phyloP scores from a whole-genome alignment of 2,329 filamentous ascomycete species.

The Ophiostoma populinum region DNA sequence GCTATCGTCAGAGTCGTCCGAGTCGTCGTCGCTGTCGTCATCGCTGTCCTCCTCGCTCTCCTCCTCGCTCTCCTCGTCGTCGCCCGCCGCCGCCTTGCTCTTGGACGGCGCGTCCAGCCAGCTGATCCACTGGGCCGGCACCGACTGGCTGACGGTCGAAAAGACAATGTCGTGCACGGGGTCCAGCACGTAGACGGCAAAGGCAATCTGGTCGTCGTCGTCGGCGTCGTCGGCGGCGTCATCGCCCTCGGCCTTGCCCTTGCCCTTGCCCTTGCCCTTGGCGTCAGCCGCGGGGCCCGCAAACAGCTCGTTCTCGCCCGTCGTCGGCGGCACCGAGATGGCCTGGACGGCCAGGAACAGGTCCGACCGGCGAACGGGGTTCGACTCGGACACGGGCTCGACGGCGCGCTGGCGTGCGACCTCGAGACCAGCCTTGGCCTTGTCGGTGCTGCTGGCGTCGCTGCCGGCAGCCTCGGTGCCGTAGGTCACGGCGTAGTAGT shows the following conservation, averaged over 20 bases:
- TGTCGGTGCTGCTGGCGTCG: not conserved
- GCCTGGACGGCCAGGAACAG: constrained; percentile 95
- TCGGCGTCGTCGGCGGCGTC: constrained; percentile 46
- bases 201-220: constrained; percentile 55
- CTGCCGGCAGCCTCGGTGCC: constrained; percentile 27
- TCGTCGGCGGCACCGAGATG: constrained; percentile 35
- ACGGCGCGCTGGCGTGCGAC: constrained; percentile 64
- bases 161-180: constrained; percentile 86
- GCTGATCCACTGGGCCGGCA: constrained; percentile 72
- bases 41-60: constrained; percentile 4
- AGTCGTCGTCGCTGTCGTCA: constrained; percentile 15
- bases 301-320: constrained; percentile 38
- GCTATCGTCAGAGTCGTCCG: not conserved
- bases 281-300: constrained; percentile 28
- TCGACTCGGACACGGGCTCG: constrained; percentile 62
- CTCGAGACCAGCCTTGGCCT: constrained; percentile 41
- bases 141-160: constrained; percentile 60
- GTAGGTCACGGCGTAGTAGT: constrained; percentile 65
- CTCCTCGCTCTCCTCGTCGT: constrained; percentile 3
- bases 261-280: constrained; percentile 39
- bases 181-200: constrained; percentile 68
- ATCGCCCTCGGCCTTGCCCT: constrained; percentile 48
- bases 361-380: constrained; percentile 82
- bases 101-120: constrained; percentile 70
- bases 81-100: constrained; percentile 30